These are phyloP conservation scores for Erodium chrysanthum DNA, from an alignment of 441 rosid genomes.

Conservation along the genomic window DNA sequence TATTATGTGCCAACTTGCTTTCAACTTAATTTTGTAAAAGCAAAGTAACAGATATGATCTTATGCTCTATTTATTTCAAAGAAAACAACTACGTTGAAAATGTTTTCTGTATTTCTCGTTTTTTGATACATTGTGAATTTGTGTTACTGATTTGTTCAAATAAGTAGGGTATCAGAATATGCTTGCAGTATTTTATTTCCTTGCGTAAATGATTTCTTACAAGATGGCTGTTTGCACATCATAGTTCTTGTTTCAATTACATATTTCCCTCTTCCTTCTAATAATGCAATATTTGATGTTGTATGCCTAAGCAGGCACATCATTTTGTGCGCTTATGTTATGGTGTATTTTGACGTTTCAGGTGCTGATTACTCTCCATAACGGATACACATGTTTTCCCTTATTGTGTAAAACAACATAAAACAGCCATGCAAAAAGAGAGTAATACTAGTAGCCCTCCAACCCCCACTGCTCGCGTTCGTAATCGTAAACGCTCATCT, in stretches of 20 bases:
- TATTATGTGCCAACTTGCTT: too few species aligned
- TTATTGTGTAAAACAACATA: slow-evolving; percentile 12
- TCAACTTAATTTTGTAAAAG: too few species aligned
- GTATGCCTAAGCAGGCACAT: neutral
- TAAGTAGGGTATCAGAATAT: neutral
- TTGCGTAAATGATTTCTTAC: neutral
- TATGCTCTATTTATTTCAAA: too few species aligned
- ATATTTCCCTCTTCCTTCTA: neutral
- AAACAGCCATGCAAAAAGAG: slow-evolving; percentile 51
- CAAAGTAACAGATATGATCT: too few species aligned
- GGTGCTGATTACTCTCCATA: slow-evolving; percentile 12
- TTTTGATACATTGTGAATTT: too few species aligned
- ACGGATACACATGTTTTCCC: neutral
- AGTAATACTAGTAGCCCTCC: slow-evolving; percentile 25
- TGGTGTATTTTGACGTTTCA: slow-evolving; percentile 11
- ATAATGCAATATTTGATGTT: neutral
- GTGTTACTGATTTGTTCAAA: too few species aligned
- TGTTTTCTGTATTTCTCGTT: too few species aligned
- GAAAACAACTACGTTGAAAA: too few species aligned
- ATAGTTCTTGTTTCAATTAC: neutral
- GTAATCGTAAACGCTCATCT: slow-evolving; percentile 53
- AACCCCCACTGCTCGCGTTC: slow-evolving; percentile 38
- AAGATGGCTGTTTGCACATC: neutral
- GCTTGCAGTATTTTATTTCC: neutral
- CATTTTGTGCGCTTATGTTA: neutral